Evolutionary conservation across 192 early-diverging fungal genomes (phyloP).

Genomic region (Umbelopsis ramanniana): DNA sequence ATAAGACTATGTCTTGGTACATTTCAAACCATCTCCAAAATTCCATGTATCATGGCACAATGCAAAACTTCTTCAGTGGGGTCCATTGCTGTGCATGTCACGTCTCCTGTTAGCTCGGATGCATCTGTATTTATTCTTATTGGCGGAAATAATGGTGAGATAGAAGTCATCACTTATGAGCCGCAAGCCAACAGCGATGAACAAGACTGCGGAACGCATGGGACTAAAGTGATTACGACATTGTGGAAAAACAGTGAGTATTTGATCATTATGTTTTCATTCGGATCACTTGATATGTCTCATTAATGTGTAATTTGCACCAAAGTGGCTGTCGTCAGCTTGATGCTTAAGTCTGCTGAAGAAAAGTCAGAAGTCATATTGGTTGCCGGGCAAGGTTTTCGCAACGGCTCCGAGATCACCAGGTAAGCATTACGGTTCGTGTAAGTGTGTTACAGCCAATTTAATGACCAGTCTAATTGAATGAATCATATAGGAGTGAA

Average conservation of each 20-base stretch:
- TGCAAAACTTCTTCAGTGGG: neutral
- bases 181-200: neutral
- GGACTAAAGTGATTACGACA: neutral
- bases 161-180: neutral
- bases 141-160: slow-evolving; percentile 1
- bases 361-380: neutral
- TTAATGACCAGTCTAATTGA: neutral
- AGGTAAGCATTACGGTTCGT: neutral
- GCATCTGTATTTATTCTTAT: neutral
- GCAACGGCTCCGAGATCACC: neutral
- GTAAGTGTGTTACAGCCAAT: too few species aligned
- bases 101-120: neutral
- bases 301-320: neutral
- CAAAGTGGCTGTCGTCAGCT: neutral
- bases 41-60: neutral
- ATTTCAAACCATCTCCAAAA: neutral
- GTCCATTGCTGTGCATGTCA: neutral
- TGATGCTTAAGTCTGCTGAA: neutral
- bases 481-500: neutral
- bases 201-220: neutral
- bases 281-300: neutral
- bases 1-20: neutral
- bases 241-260: slow-evolving; percentile 21
- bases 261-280: neutral
- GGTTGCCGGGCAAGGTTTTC: neutral